Conservation (phyloP, 1,284 basidiomycete species). For the Leccinum angustisporum region DNA sequence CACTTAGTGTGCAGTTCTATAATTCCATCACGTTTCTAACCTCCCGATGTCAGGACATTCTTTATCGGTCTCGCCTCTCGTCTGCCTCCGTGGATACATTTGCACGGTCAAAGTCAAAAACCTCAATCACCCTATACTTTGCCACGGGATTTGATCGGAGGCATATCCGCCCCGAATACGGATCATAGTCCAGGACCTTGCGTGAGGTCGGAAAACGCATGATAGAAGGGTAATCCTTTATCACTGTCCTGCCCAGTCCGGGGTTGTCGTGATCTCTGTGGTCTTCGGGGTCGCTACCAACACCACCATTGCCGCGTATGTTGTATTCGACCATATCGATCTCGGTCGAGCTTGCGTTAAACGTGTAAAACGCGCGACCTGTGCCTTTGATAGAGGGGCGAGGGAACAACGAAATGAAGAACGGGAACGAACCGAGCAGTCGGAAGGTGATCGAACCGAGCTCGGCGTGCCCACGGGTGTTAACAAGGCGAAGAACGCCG, state of each 20-base stretch:
- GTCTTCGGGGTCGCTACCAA: not conserved
- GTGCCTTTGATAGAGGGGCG: slow-evolving; percentile 18
- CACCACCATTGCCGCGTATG: not conserved
- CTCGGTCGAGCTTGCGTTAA: not conserved
- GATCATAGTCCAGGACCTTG: slow-evolving; percentile 22
- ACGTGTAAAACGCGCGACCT: slow-evolving; percentile 12
- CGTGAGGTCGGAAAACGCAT: slow-evolving; percentile 3
- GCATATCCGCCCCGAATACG: slow-evolving; percentile 23
- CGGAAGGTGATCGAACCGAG: slow-evolving; percentile 16
- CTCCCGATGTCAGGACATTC: not conserved
- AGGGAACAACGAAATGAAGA: not conserved
- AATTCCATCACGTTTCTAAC: not conserved
- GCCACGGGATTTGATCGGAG: slow-evolving; percentile 1
- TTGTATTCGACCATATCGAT: slow-evolving; percentile 20
- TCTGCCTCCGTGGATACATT: not conserved
- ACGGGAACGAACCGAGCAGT: slow-evolving; percentile 5
- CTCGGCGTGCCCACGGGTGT: not conserved
- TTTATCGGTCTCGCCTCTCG: not conserved
- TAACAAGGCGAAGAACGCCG: slow-evolving; percentile 13
- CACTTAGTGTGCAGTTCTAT: not conserved
- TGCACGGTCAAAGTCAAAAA: slow-evolving; percentile 16
- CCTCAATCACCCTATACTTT: slow-evolving; percentile 12
- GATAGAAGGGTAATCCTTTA: slow-evolving; percentile 11
- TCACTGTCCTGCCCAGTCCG: not conserved
- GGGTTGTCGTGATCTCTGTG: not conserved